Evolutionary conservation across 2,329 filamentous ascomycete genomes (phyloP).

Genomic region (Fusarium fujikuroi): DNA sequence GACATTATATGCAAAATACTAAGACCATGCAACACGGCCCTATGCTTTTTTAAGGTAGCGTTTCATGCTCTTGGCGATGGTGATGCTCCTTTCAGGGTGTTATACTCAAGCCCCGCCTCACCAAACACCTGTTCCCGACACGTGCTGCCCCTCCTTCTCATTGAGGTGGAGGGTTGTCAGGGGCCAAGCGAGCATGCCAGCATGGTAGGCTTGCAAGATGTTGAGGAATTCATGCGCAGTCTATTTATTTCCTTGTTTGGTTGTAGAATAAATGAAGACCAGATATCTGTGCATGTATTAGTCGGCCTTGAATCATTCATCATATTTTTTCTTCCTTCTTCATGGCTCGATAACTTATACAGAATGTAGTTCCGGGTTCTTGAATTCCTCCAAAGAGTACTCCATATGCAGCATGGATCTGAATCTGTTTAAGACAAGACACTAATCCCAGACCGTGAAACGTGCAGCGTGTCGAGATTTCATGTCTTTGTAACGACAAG

Average conservation of each 20-base stretch:
- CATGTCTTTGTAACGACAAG: background rate
- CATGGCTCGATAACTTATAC: constrained; percentile 7
- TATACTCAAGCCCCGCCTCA: constrained; percentile 28
- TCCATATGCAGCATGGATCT: background rate
- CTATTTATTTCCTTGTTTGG: background rate
- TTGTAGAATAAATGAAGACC: background rate
- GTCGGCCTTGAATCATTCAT: background rate
- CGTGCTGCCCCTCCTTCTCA: constrained; percentile 31
- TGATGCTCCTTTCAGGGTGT: constrained; percentile 8
- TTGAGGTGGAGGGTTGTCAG: constrained; percentile 29
- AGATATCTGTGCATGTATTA: constrained; percentile 3
- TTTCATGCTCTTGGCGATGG: constrained; percentile 5
- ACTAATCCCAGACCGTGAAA: constrained; percentile 17
- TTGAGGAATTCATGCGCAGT: background rate
- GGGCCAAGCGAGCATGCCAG: constrained; percentile 7
- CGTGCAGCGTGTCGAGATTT: constrained; percentile 18
- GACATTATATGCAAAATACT: background rate
- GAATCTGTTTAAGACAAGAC: constrained; percentile 2
- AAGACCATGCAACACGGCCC: background rate
- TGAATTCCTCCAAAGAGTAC: constrained; percentile 10
- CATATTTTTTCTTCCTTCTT: background rate
- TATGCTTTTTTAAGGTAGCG: constrained; percentile 5
- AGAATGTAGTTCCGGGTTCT: background rate
- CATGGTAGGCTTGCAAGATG: background rate
- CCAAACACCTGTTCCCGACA: constrained; percentile 19